Base-by-base conservation (phyloP, 2,329 filamentous ascomycete species). In the Penicillium sp. region DNA sequence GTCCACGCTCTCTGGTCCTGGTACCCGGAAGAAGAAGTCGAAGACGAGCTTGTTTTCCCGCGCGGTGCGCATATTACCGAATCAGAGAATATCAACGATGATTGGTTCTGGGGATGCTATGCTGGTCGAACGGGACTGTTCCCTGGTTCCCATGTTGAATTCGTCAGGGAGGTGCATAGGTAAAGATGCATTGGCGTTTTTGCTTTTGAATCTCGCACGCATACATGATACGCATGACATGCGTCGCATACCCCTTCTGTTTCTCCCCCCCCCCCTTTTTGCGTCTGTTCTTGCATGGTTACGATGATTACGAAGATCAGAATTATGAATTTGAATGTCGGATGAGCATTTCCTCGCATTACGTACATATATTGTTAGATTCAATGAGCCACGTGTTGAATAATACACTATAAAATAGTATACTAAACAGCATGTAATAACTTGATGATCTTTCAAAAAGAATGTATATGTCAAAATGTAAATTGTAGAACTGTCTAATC, bases 91-190 rank as follows among this genome's bases (percentile, higher is more conserved):
- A 85, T 95, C 47, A 96, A 96, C 71, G 90, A 88, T 19, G 92
- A 96, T 72, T 97, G 92, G 92, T 92, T 84, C 68, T 89, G 88
- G 76, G 93, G 93, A 0, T 86, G 86, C 29, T 97, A 96, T 78
- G 92, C 91, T 76, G 92, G 91, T 0, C 78, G 77, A 25, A 87
- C 85, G 65, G 92, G 91, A 0, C 67, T 97, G 62, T 95, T 97
- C 70, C 92, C 92, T 5, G 87, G 87, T 7, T 83, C 85, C 8
- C 93, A 93, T 79, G 89, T 92, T 27, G 78, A 78, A 63, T 68
- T 86, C 29, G 60, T 83, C 9, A 67, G 65, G 43, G 73, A 75
- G 54, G 64, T 75, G 3, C 39, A 29, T 50, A 60, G 57, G n/a
- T 73, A 63, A 55, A 23, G 33, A 33, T 16, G 25, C 3, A 13